Evolutionary conservation across 768 basidiomycete species (phyloP).

Genomic region (Psilocybe subaeruginosa): DNA sequence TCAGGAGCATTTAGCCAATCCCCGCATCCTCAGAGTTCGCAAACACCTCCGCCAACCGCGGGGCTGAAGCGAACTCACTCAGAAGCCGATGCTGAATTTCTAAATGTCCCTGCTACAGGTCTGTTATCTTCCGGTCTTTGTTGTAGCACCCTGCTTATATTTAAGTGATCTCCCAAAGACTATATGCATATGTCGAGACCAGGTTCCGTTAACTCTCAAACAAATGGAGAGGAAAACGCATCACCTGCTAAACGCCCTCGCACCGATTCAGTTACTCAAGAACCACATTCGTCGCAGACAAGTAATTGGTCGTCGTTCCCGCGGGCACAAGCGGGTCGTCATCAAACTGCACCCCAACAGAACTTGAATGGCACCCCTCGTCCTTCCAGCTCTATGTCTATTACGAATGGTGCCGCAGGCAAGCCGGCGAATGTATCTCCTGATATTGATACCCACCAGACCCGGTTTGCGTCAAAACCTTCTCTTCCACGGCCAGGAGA

Average conservation of each 20-base stretch:
- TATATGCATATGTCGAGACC: slow-evolving; percentile 51
- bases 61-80: slow-evolving; percentile 45
- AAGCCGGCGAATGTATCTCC: slow-evolving; percentile 39
- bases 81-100: slow-evolving; percentile 62
- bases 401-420: slow-evolving; percentile 40
- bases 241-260: slow-evolving; percentile 76
- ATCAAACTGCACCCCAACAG: slow-evolving; percentile 30
- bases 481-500: slow-evolving; percentile 55
- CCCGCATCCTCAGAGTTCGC: slow-evolving; percentile 46
- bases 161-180: slow-evolving; percentile 30
- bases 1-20: slow-evolving; percentile 50
- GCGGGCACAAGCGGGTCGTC: slow-evolving; percentile 29
- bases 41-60: slow-evolving; percentile 53
- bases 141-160: neutral
- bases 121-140: neutral
- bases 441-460: slow-evolving; percentile 47
- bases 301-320: slow-evolving; percentile 36
- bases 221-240: slow-evolving; percentile 63
- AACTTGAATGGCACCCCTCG: slow-evolving; percentile 49
- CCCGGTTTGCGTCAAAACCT: slow-evolving; percentile 74
- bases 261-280: slow-evolving; percentile 45
- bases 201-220: slow-evolving; percentile 49
- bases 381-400: slow-evolving; percentile 45
- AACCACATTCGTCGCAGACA: slow-evolving; percentile 31
- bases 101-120: slow-evolving; percentile 24